Base-by-base conservation (phyloP, 192 early-diverging fungal species). In the Coemansia sp. region DNA sequence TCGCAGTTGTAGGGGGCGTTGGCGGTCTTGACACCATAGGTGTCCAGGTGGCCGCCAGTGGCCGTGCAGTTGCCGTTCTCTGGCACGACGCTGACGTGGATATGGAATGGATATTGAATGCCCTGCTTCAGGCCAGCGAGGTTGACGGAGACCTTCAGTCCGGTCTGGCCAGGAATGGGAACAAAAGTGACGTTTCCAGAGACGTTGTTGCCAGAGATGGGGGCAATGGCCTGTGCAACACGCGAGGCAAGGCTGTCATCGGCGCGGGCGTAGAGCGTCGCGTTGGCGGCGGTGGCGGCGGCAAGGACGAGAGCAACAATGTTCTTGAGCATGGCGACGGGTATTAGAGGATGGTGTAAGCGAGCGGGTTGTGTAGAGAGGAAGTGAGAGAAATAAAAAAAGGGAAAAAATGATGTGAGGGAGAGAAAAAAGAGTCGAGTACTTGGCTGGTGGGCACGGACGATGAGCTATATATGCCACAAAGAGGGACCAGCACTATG, bases 41-140 rank as follows among this genome's bases (percentile, higher is more conserved):
- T 76, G 58, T 83, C 67, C 12, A 72, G 56, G 34, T 83, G 81
- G 14, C 76, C 81, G 27, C 72, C 73, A 8, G 76, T 76, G 17
- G 63, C 72, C 5, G 76, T 80, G 59, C 82, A 83, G 72, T 76
- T 76, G 39, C 73, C 70, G 62, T 83, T 24, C 0, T 33, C 34
- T 11, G 72, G 69, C 12, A 83, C 76, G 0, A 59, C 40, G 22
- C 52, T 59, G 19, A 32, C 33, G 59, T 83, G 82, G 55, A 83
- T 76, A 43, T 83, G 82, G 70, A 61, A 83, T 8, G 69, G 65
- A 52, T 75, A 83, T 21, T 57, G 26, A 19, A 29, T 44, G 41
- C 62, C 62, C 26, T 42, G 32, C n/a, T 60, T 59, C 39, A 80
- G 71, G 1, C 71, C 77, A n/a, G 29, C 68, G 53, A 56, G 63